Conservation (phyloP, 345 rosid species). For the Euphorbia peplus region DNA sequence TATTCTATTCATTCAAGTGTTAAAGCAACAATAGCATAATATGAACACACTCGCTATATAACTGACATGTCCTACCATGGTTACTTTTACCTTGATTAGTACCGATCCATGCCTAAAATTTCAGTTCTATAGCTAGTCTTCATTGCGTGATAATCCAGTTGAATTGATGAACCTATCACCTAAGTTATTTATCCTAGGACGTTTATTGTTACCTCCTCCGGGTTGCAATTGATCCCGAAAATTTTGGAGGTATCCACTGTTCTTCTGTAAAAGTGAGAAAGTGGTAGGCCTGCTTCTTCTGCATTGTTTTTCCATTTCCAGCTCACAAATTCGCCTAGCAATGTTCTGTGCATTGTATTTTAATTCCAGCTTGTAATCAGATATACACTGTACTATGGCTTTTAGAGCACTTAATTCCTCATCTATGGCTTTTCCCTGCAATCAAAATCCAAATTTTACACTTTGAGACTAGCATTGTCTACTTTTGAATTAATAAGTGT, state of each 20-base stretch:
- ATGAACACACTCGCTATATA: too few species aligned
- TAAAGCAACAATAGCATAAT: too few species aligned
- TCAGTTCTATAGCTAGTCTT: too few species aligned
- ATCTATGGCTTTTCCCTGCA: slow-evolving; percentile 25
- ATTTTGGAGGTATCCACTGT: not conserved
- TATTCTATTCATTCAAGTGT: too few species aligned
- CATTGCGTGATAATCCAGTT: not conserved
- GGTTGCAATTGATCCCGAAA: not conserved
- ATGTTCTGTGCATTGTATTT: not conserved
- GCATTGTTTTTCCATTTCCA: slow-evolving; percentile 7
- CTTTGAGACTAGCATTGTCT: too few species aligned
- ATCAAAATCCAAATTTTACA: not conserved
- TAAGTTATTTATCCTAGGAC: slow-evolving; percentile 11
- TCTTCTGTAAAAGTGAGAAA: not conserved
- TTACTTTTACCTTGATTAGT: too few species aligned
- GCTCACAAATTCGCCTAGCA: slow-evolving; percentile 2
- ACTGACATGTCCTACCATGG: too few species aligned
- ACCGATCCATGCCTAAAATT: too few species aligned
- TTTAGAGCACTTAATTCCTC: slow-evolving; percentile 18
- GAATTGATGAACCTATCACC: not conserved
- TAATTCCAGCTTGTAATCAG: slow-evolving; percentile 23
- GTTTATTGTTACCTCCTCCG: slow-evolving; percentile 17
- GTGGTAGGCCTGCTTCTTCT: not conserved
- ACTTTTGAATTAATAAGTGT: not conserved
- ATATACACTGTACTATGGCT: slow-evolving; percentile 19